These are phyloP conservation scores for Backusella morwellensis DNA, from an alignment of 192 early-diverging fungal genomes.

Conservation along the genomic window DNA sequence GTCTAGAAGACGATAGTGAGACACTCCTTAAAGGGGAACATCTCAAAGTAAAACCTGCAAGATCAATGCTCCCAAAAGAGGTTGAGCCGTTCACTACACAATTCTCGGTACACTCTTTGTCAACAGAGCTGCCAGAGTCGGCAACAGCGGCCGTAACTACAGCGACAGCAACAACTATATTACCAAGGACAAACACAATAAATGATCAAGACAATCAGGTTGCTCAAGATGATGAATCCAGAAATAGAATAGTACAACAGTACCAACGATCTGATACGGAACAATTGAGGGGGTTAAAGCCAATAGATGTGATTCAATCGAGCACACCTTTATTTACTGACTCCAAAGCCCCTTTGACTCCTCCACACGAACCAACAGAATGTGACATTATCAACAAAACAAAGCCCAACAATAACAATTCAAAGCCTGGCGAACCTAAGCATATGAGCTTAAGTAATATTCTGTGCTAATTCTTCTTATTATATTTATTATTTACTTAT, in stretches of 20 bases:
- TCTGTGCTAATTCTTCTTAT: not conserved
- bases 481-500: not conserved
- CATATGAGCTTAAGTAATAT: slow-evolving; percentile 11
- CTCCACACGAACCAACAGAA: not conserved
- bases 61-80: slow-evolving; percentile 31
- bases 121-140: not conserved
- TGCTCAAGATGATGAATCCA: not conserved
- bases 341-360: not conserved
- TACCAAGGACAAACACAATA: not conserved
- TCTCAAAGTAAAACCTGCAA: slow-evolving; percentile 20
- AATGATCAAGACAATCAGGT: not conserved
- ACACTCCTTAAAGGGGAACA: slow-evolving; percentile 17
- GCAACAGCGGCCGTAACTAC: not conserved
- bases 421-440: not conserved
- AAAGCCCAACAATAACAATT: not conserved
- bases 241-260: not conserved
- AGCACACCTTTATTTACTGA: not conserved
- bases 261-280: not conserved
- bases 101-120: slow-evolving; percentile 9
- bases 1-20: slow-evolving; percentile 13
- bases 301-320: slow-evolving; percentile 12
- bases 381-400: not conserved
- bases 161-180: not conserved
- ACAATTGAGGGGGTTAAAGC: slow-evolving; percentile 11
- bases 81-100: slow-evolving; percentile 29